These are phyloP conservation scores for Fusarium robinianum DNA, from an alignment of 2,329 filamentous ascomycete genomes.

Conservation along the genomic window DNA sequence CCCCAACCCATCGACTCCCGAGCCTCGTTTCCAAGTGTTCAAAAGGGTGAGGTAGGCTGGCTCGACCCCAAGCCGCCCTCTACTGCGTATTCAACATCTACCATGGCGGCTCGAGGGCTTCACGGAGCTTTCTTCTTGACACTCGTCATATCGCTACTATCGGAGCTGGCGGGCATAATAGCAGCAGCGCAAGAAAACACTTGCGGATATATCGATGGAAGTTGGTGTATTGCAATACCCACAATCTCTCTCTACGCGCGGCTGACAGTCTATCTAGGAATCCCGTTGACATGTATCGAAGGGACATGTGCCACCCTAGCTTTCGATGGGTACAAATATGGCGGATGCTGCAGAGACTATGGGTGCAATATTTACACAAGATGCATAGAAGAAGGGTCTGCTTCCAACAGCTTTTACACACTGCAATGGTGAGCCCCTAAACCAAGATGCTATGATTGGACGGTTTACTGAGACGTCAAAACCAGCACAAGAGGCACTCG, in stretches of 20 bases:
- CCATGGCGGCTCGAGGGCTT: not conserved
- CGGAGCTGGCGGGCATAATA: too few species aligned
- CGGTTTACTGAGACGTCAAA: not conserved
- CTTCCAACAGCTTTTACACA: not conserved
- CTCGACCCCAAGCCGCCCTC: too few species aligned
- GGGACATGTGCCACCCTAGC: slow-evolving; percentile 10
- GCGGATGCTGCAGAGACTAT: slow-evolving; percentile 13
- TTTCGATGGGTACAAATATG: not conserved
- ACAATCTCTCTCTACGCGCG: too few species aligned
- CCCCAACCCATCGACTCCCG: too few species aligned
- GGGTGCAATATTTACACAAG: slow-evolving; percentile 11
- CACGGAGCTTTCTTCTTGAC: not conserved
- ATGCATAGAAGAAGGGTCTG: slow-evolving; percentile 19
- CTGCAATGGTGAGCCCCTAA: slow-evolving; percentile 10
- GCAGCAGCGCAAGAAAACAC: too few species aligned
- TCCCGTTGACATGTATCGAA: not conserved
- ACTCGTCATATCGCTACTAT: not conserved
- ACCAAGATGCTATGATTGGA: not conserved
- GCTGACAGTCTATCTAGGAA: too few species aligned
- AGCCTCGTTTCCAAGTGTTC: too few species aligned
- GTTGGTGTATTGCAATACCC: not conserved
- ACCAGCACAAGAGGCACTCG: slow-evolving; percentile 5
- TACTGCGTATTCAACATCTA: too few species aligned
- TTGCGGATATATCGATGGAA: slow-evolving; percentile 11
- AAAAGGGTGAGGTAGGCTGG: too few species aligned